These are phyloP conservation scores for Cystobasidium sp. DNA, from an alignment of 1,284 basidiomycete genomes.

Conservation along the genomic window DNA sequence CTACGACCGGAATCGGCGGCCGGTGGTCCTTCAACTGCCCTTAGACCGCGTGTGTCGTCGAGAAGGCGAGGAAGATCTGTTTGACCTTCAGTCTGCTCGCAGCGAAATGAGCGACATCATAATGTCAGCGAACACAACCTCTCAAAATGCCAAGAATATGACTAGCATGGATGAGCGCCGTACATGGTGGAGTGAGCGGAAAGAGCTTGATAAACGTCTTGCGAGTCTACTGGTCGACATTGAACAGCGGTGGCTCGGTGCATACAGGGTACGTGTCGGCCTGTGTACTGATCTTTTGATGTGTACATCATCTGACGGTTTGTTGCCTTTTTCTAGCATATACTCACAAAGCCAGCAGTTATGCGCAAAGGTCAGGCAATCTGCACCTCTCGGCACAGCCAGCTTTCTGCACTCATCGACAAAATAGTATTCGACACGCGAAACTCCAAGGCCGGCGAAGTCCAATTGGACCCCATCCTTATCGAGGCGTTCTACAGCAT, in stretches of 20 bases:
- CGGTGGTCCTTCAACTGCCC: slow-evolving; percentile 85
- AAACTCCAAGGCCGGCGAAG: slow-evolving; percentile 65
- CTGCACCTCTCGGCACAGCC: slow-evolving; percentile 27
- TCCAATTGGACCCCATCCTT: slow-evolving; percentile 69
- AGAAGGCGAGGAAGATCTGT: slow-evolving; percentile 71
- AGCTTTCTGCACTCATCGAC: slow-evolving; percentile 12
- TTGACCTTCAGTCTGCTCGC: slow-evolving; percentile 76
- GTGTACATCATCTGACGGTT: too few relatives aligned
- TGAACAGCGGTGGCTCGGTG: slow-evolving; percentile 95
- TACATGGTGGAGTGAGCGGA: slow-evolving; percentile 84
- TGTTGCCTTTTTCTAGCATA: too few relatives aligned
- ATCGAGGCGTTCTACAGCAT: slow-evolving; percentile 85
- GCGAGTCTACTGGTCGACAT: slow-evolving; percentile 77
- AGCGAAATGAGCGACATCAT: slow-evolving; percentile 79
- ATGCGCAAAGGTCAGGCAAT: too few relatives aligned
- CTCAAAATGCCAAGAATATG: slow-evolving; percentile 73
- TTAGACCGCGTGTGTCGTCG: slow-evolving; percentile 75
- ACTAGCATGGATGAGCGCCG: slow-evolving; percentile 68
- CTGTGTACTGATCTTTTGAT: too few relatives aligned
- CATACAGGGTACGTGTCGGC: slow-evolving; percentile 76
- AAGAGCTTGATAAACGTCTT: slow-evolving; percentile 75
- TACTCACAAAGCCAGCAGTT: too few relatives aligned
- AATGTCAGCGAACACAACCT: slow-evolving; percentile 72
- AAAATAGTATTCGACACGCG: slow-evolving; percentile 61
- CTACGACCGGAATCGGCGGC: slow-evolving; percentile 67